Evolutionary conservation across 2,329 filamentous ascomycete genomes (phyloP).

Genomic region (Diaporthe sp.): DNA sequence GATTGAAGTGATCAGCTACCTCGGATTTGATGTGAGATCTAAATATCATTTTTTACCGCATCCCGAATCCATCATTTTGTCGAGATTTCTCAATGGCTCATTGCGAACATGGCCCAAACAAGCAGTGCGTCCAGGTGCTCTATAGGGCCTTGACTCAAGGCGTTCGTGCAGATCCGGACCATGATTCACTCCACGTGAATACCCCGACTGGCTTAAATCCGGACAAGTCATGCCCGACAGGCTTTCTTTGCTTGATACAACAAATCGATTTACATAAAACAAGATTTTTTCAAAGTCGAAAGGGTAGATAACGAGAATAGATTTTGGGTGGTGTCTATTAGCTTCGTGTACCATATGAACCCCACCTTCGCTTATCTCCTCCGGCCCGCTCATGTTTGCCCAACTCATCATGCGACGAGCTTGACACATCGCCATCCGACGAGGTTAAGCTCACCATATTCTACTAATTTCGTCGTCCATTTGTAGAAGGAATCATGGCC

Average conservation of each 20-base stretch:
- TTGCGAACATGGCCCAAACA: neutral
- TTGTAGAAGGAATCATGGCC: neutral
- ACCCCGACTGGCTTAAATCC: neutral
- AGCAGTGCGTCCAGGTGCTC: too few species aligned
- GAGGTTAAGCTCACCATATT: neutral
- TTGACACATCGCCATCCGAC: neutral
- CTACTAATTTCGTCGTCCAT: neutral
- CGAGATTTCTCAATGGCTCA: neutral
- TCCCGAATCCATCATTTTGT: neutral
- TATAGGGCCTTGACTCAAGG: neutral
- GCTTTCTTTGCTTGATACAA: neutral
- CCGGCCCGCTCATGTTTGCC: neutral
- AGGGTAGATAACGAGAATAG: neutral
- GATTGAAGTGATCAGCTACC: neutral
- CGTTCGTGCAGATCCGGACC: neutral
- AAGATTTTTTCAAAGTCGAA: neutral
- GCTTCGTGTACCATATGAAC: neutral
- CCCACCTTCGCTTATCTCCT: slow-evolving; percentile 26
- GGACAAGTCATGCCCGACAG: neutral
- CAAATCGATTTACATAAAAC: neutral
- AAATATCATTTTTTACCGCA: too few species aligned
- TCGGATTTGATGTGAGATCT: neutral
- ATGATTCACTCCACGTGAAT: neutral
- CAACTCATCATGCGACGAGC: neutral
- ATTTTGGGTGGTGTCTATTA: neutral